Percentiles rank a stretch among this genome's conserved stretches.
Conservation (phyloP, 805 yeast species). For the Candida vartiovaarae region DNA sequence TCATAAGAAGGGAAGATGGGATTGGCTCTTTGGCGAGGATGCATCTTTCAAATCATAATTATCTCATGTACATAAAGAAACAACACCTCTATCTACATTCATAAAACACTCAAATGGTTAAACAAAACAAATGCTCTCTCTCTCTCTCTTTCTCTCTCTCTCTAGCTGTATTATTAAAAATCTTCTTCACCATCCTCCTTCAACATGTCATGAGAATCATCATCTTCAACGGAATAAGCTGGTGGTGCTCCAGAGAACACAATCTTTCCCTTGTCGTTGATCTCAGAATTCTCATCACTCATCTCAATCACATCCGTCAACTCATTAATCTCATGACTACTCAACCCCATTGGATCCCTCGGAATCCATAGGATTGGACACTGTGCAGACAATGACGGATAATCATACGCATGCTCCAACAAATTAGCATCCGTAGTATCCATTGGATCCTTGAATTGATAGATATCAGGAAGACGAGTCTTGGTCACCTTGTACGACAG, state of each 20-base stretch:
- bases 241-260: conserved; percentile 50
- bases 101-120: no score
- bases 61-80: background rate
- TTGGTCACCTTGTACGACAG: conserved; percentile 41
- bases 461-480: conserved; percentile 52
- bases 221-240: conserved; percentile 14
- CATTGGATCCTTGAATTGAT: conserved; percentile 41
- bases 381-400: conserved; percentile 62
- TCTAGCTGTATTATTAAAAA: no score
- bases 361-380: conserved; percentile 90
- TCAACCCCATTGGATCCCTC: conserved; percentile 80
- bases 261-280: conserved; percentile 43
- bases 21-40: conserved; percentile 42
- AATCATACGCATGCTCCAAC: conserved; percentile 59
- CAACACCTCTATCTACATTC: no score
- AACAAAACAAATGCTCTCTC: no score
- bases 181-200: no score
- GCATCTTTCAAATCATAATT: conserved; percentile 3
- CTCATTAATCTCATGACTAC: conserved; percentile 49
- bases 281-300: conserved; percentile 60
- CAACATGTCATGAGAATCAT: no score
- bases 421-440: conserved; percentile 29
- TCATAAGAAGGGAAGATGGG: conserved; percentile 96
- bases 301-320: conserved; percentile 51
- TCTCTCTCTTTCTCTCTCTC: no score